These are phyloP conservation scores for Fusarium nelsonii DNA, from an alignment of 2,329 filamentous ascomycete species.

Conservation along the genomic window DNA sequence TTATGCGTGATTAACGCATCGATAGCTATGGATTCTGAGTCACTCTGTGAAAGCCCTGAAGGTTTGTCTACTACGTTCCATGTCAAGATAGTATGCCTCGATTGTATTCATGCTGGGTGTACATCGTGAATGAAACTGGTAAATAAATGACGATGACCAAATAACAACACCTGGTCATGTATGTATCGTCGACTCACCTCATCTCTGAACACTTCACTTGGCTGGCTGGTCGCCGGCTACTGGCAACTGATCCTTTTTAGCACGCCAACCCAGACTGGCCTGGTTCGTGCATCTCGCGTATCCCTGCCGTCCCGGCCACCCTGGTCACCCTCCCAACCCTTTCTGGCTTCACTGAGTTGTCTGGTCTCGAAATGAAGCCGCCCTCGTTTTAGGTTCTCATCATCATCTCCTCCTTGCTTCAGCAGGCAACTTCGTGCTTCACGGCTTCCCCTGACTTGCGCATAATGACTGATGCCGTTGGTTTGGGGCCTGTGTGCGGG, in stretches of 20 bases:
- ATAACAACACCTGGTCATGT: slow-evolving; percentile 23
- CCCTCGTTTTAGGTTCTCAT: slow-evolving; percentile 28
- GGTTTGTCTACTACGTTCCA: background rate
- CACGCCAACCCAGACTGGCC: slow-evolving; percentile 34
- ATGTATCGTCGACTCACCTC: slow-evolving; percentile 25
- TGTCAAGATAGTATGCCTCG: background rate
- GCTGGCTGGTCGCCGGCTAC: slow-evolving; percentile 5
- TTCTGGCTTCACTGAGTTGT: slow-evolving; percentile 35
- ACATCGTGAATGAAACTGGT: background rate
- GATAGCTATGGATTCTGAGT: background rate
- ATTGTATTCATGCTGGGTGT: background rate
- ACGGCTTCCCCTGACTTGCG: background rate
- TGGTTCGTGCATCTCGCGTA: slow-evolving; percentile 48
- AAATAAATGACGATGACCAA: slow-evolving; percentile 24
- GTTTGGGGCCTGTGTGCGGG: background rate
- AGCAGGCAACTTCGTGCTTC: background rate
- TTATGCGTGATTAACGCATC: slow-evolving; percentile 18
- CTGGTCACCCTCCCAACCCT: slow-evolving; percentile 45
- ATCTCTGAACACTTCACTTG: slow-evolving; percentile 36
- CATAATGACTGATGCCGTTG: background rate
- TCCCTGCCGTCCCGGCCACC: slow-evolving; percentile 45
- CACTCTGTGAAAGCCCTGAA: background rate
- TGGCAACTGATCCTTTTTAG: background rate
- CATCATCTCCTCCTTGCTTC: slow-evolving; percentile 7
- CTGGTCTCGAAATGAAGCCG: slow-evolving; percentile 31